Evolutionary conservation across 371 early-diverging fungal genomes (phyloP).

Genomic region (Mucor lusitanicus): DNA sequence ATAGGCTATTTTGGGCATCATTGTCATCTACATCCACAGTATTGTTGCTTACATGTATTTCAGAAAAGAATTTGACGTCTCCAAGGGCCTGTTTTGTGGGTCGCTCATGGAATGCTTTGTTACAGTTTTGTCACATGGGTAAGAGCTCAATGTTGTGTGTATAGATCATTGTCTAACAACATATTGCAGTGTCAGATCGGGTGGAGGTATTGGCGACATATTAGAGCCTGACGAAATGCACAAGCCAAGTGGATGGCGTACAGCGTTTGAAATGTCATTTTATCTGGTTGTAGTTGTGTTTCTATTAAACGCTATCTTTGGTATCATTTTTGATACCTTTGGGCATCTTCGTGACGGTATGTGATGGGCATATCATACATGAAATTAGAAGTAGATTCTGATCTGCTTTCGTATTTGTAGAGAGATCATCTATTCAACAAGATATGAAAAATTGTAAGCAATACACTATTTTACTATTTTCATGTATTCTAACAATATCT

Average conservation of each 20-base stretch:
- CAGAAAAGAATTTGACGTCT: constrained; percentile 47
- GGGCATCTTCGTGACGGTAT: constrained; percentile 60
- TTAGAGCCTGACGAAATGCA: constrained; percentile 36
- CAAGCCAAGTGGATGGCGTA: constrained; percentile 49
- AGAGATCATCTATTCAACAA: constrained; percentile 50
- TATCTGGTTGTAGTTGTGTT: constrained; percentile 60
- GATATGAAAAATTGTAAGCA: constrained; percentile 52
- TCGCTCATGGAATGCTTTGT: constrained; percentile 52
- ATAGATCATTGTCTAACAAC: neutral
- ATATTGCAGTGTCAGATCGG: constrained; percentile 41
- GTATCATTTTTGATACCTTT: constrained; percentile 66
- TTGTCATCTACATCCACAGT: constrained; percentile 58
- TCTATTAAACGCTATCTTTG: constrained; percentile 61
- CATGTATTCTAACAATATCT: neutral
- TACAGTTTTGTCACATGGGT: constrained; percentile 56
- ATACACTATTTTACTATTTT: neutral
- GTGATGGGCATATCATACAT: neutral
- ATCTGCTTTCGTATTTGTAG: neutral
- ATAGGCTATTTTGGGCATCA: constrained; percentile 47
- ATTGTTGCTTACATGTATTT: constrained; percentile 57
- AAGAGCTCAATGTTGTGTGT: neutral
- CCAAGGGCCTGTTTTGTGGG: constrained; percentile 51
- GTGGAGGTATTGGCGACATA: constrained; percentile 61
- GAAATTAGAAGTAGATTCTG: neutral
- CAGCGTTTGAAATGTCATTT: constrained; percentile 58